These are phyloP conservation scores for Ophiostoma novo-ulmi DNA, from an alignment of 2,329 filamentous ascomycete genomes.

Conservation along the genomic window DNA sequence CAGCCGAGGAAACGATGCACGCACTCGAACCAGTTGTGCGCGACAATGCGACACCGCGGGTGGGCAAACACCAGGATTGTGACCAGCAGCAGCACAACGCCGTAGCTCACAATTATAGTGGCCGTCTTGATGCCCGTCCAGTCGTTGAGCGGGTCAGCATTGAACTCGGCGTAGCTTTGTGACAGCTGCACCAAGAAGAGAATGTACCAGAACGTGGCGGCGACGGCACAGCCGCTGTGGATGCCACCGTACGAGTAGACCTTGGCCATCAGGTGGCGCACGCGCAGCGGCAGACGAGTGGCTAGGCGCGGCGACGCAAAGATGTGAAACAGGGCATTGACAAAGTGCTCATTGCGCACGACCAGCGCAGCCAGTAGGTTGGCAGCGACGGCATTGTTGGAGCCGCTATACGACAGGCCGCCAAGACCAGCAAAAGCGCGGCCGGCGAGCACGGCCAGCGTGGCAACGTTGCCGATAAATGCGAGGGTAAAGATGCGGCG, in stretches of 20 bases:
- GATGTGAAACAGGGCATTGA: slow-evolving; percentile 46
- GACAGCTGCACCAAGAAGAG: slow-evolving; percentile 37
- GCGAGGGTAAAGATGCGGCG: slow-evolving; percentile 40
- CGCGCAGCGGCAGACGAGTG: slow-evolving; percentile 36
- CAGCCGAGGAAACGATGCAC: slow-evolving; percentile 38
- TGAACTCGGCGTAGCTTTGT: slow-evolving; percentile 26
- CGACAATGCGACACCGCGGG: slow-evolving; percentile 31
- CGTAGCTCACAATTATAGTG: slow-evolving; percentile 32
- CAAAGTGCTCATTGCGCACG: slow-evolving; percentile 49
- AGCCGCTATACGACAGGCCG: slow-evolving; percentile 27
- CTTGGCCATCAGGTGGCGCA: slow-evolving; percentile 46
- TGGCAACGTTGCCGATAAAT: slow-evolving; percentile 36
- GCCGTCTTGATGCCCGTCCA: slow-evolving; percentile 28
- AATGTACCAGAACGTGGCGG: slow-evolving; percentile 45
- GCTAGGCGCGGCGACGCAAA: slow-evolving; percentile 33
- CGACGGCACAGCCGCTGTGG: slow-evolving; percentile 48
- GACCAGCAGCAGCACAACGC: slow-evolving; percentile 31
- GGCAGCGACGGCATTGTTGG: slow-evolving; percentile 31
- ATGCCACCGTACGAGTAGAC: slow-evolving; percentile 51
- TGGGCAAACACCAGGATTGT: slow-evolving; percentile 33
- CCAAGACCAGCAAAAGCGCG: slow-evolving; percentile 15
- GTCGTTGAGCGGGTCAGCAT: slow-evolving; percentile 4
- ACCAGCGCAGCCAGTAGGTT: slow-evolving; percentile 45
- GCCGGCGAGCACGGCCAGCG: slow-evolving; percentile 27
- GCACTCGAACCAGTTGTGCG: slow-evolving; percentile 37